Percentiles rank a stretch among this genome's conserved stretches.
phyloP scores from a whole-genome alignment of 1,284 basidiomycete species.

The Thecaphora thlaspeos region DNA sequence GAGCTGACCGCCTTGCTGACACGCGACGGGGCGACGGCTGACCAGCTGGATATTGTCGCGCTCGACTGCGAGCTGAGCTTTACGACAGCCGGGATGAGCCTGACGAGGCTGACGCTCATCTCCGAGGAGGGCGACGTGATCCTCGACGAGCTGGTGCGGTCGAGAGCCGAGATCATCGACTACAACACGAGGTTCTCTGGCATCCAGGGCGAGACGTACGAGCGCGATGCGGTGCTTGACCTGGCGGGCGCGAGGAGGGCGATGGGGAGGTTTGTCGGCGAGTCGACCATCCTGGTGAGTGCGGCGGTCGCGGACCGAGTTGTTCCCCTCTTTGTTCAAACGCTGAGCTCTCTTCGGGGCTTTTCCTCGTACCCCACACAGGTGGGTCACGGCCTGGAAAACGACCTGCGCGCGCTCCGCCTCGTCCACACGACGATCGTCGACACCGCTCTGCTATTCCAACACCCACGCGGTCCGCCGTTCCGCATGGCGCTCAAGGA shows the following conservation, averaged over 20 bases:
- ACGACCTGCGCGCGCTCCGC: conserved; percentile 49
- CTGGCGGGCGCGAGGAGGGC: conserved; percentile 32
- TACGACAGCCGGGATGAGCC: conserved; percentile 49
- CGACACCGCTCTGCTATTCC: conserved; percentile 50
- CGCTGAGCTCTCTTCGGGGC: neutral
- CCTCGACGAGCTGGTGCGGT: conserved; percentile 44
- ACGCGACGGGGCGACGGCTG: neutral
- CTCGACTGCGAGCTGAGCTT: conserved; percentile 54
- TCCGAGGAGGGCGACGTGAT: conserved; percentile 45
- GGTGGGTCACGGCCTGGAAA: conserved; percentile 54
- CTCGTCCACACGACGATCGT: conserved; percentile 45
- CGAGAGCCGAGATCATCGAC: conserved; percentile 41
- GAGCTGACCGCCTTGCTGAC: conserved; percentile 15
- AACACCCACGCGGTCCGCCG: conserved; percentile 49
- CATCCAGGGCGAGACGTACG: conserved; percentile 41
- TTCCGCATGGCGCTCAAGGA: conserved; percentile 48
- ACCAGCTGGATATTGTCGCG: conserved; percentile 42
- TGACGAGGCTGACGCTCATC: conserved; percentile 51
- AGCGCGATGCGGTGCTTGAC: conserved; percentile 27
- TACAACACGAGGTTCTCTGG: conserved; percentile 54
- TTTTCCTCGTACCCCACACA: no score
- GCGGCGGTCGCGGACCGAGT: no score
- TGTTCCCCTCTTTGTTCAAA: neutral
- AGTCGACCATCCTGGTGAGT: conserved; percentile 42
- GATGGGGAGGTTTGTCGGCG: conserved; percentile 39